These are phyloP conservation scores for Lactarius akahatsu DNA, from an alignment of 768 basidiomycete genomes.

Conservation along the genomic window DNA sequence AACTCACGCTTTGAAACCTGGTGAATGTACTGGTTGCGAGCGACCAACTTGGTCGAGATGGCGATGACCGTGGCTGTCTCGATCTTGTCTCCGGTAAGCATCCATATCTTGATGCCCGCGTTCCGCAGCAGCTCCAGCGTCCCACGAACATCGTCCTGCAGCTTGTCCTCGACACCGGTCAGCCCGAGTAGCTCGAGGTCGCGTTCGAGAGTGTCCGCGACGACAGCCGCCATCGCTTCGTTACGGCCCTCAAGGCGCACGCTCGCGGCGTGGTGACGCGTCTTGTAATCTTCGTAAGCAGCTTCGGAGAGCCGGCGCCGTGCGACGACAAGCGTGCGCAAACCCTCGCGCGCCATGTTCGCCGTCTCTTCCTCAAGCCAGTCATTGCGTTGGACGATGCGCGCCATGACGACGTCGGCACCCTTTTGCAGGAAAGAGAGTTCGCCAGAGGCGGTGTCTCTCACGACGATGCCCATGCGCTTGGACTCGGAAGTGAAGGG, in stretches of 20 bases:
- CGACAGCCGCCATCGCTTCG: constrained; percentile 74
- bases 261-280: constrained; percentile 71
- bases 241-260: constrained; percentile 75
- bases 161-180: constrained; percentile 98
- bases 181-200: constrained; percentile 91
- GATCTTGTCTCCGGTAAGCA: constrained; percentile 99
- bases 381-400: constrained; percentile 93
- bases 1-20: constrained; percentile 86
- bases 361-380: constrained; percentile 99
- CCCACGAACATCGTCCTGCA: constrained; percentile 95
- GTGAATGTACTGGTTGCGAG: constrained; percentile 95
- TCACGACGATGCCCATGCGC: constrained; percentile 97
- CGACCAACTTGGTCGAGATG: constrained; percentile 94
- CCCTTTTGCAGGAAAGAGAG: constrained; percentile 94
- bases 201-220: constrained; percentile 75
- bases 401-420: constrained; percentile 97
- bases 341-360: constrained; percentile 96
- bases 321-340: constrained; percentile 92
- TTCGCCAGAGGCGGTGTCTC: constrained; percentile 71
- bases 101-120: constrained; percentile 99
- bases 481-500: constrained; percentile 99
- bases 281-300: constrained; percentile 72
- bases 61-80: constrained; percentile 99
- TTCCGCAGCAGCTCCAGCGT: constrained; percentile 92
- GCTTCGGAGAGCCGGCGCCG: constrained; percentile 71